Conservation (phyloP, 306 rosid genomes). For the Vigna nakashimae region DNA sequence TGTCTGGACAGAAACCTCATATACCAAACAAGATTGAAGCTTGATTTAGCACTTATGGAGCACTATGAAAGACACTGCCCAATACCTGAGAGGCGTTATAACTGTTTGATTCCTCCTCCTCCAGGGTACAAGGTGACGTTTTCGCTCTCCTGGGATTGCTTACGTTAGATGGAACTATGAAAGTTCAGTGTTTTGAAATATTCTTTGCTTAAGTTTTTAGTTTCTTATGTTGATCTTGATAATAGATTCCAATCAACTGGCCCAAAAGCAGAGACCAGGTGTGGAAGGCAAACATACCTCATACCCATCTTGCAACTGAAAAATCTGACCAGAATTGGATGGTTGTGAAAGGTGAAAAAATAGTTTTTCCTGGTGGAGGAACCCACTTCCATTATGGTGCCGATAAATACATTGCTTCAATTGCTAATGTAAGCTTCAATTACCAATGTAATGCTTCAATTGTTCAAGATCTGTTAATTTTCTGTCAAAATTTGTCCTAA, state of each 20-base stretch:
- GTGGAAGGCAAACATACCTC: slow-evolving; percentile 87
- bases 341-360: slow-evolving; percentile 75
- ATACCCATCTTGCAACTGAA: slow-evolving; percentile 85
- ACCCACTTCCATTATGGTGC: slow-evolving; percentile 89
- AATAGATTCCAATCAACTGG: slow-evolving; percentile 79
- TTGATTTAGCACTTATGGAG: slow-evolving; percentile 77
- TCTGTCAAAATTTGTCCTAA: not conserved
- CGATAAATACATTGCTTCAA: slow-evolving; percentile 76
- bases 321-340: slow-evolving; percentile 83
- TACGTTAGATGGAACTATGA: not conserved
- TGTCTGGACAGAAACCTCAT: slow-evolving; percentile 81
- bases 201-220: slow-evolving; percentile 28
- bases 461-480: not conserved
- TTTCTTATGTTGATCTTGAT: slow-evolving; percentile 33
- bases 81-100: slow-evolving; percentile 66
- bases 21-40: slow-evolving; percentile 78
- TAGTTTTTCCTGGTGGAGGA: slow-evolving; percentile 82
- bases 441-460: slow-evolving; percentile 65
- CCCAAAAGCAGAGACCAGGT: slow-evolving; percentile 89
- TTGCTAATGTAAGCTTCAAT: slow-evolving; percentile 74
- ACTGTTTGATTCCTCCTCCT: slow-evolving; percentile 90
- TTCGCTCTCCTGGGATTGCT: not conserved
- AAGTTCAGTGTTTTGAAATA: not conserved
- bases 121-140: slow-evolving; percentile 70
- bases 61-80: slow-evolving; percentile 89